Base-by-base conservation (phyloP, 2,329 filamentous ascomycete species). In the Pseudogymnoascus pannorum region DNA sequence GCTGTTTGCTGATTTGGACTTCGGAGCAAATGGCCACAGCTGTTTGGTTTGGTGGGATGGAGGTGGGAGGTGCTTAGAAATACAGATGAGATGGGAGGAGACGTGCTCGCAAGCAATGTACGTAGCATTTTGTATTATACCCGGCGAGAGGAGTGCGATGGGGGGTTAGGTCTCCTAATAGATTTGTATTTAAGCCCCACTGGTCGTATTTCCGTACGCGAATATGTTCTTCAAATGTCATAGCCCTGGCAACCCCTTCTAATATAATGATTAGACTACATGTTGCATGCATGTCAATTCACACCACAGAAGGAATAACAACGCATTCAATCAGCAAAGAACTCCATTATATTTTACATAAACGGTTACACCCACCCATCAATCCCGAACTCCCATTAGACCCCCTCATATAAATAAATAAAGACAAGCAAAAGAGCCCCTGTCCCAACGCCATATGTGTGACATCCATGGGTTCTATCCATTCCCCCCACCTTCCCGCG, bases 341-440 rank as follows among this genome's bases (percentile, higher is more conserved):
- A 54, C 48, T 54, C 48, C 48, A 54, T 54, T 54, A 54, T 54
- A 54, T 54, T 54, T 31, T 54, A 54, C 48, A 54, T 54, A 54
- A 54, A 54, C 48, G 48, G 26, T 54, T 54, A 54, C 48, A 54
- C 48, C 48, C 48, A 54, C 26, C 48, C 26, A 54, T 8, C 48
- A 54, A 54, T 54, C 48, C 48, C 48, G 31, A 54, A 54, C 48
- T 54, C 48, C 48, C 48, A 31, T 31, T 54, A 31, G 9, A 54
- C 26, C 48, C 24, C 48, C 26, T 54, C 48, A 54, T 54, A 54
- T 54, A 54, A 54, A 54, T 51, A 51, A 44, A 48, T 24, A 48
- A 24, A 48, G 24, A 31, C 12, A 22, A 54, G 31, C 31, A 40
- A 40, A 54, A 31, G 48, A 31, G 48, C 16, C 48, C 48, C 48